Base-by-base conservation (phyloP, 495 filamentous ascomycete species). In the Talaromyces thailandensis region DNA sequence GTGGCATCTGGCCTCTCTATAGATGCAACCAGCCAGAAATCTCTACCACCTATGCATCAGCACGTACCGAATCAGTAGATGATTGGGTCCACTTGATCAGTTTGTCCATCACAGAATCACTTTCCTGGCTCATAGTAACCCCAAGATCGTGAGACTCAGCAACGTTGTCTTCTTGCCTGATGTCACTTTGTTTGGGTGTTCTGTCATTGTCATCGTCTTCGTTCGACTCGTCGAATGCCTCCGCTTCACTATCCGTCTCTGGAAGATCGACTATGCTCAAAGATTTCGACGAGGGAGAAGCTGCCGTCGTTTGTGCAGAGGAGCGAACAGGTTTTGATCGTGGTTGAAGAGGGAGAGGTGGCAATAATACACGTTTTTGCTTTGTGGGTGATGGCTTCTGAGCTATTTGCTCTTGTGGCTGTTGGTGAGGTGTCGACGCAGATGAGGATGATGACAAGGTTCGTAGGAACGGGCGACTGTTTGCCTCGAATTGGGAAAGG, bases 401-500 rank as follows among this genome's bases (percentile, higher is more conserved):
- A 64, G 9, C 52, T 51, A 25, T 29, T 40, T 31, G 37, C 26
- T 50, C 29, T 28, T 45, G 53, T 14, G 18, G 52, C 23, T 25
- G 40, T 16, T 62, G 50, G n/a, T 25, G n/a, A 29, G 62, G 61
- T 64, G 68, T 64, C 55, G 64, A 62, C 56, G 68, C 52, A 16
- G 70, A 72, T 12, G 66, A 16, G 31, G 67, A 59, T 4, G 65
- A 64, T 56, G 59, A 58, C 14, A 62, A 61, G 56, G 71, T 65
- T 29, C 73, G 64, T 37, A 74, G 71, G 29, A 69, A 70, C 67
- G 77, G 77, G 58, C 75, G 74, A 53, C 76, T 77, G 65, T 77
- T 74, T 56, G 70, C 75, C 65, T 79, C 76, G 50, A 78, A 67
- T 26, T 75, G 72, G n/a, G 75, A 77, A 28, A 79, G 58, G n/a